A percentile compares a stretch with the other conserved stretches of the same genome.
phyloP scores from a whole-genome alignment of 352 stramenopile genomes.

The Globisporangium canariense region DNA sequence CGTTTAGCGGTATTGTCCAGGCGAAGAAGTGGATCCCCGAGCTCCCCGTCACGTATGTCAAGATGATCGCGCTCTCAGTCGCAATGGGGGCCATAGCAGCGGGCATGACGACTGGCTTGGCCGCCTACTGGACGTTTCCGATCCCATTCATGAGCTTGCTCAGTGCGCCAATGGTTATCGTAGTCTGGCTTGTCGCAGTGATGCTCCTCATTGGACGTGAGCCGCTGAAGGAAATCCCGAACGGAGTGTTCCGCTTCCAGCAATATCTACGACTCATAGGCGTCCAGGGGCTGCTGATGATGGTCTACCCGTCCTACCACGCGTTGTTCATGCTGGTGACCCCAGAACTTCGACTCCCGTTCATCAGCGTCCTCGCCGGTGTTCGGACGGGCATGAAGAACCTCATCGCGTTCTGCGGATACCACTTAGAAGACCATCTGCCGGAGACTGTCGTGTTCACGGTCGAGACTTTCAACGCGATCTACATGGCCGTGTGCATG shows the following conservation, averaged over 20 bases:
- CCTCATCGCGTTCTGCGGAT: background rate
- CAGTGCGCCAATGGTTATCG: background rate
- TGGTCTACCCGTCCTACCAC: background rate
- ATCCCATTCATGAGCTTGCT: background rate
- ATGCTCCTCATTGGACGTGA: background rate
- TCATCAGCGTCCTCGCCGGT: background rate
- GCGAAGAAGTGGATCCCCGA: slow-evolving; percentile 3
- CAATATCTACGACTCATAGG: background rate
- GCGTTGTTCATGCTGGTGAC: background rate
- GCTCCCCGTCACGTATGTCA: background rate
- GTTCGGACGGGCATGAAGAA: background rate
- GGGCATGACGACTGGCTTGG: background rate
- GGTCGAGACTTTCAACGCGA: background rate
- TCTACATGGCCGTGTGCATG: background rate
- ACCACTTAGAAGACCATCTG: background rate
- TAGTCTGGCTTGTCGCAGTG: background rate
- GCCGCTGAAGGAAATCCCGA: background rate
- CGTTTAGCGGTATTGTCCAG: background rate
- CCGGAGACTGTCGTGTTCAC: slow-evolving; percentile 3
- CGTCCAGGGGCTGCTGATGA: background rate
- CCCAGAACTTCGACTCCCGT: background rate
- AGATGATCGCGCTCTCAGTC: background rate
- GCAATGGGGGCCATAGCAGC: background rate
- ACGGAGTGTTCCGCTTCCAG: background rate
- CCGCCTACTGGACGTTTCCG: background rate